A percentile compares a stretch with the other conserved stretches of the same genome.
Evolutionary conservation across 169 alveolate species (phyloP).

Genomic region (Eimeria tenella): DNA sequence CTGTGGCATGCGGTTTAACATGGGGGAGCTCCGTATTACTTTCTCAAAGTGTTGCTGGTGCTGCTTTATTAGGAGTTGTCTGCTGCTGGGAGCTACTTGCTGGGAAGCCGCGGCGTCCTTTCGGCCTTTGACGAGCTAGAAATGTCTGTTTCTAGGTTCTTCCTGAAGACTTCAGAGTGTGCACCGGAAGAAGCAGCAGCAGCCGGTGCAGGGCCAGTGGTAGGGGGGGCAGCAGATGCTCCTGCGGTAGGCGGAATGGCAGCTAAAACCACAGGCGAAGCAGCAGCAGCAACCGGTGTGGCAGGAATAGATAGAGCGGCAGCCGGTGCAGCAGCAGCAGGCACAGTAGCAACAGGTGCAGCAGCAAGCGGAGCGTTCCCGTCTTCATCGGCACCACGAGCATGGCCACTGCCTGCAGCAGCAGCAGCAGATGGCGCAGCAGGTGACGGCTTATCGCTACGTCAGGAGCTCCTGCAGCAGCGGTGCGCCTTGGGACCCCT

Average conservation of each 20-base stretch:
- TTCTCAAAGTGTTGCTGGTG: neutral
- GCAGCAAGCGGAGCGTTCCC: neutral
- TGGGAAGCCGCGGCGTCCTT: conserved; percentile 66
- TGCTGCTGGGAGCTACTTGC: conserved; percentile 68
- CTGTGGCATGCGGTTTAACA: neutral
- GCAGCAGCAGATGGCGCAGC: conserved; percentile 9
- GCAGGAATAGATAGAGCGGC: conserved; percentile 3
- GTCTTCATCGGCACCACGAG: neutral
- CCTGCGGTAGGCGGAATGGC: neutral
- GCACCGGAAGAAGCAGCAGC: neutral
- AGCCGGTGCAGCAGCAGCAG: conserved; percentile 23
- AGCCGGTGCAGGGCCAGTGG: conserved; percentile 19
- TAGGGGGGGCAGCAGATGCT: neutral
- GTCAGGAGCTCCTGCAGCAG: conserved; percentile 56
- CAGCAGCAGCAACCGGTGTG: conserved; percentile 6
- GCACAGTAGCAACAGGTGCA: neutral
- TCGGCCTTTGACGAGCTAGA: conserved; percentile 73
- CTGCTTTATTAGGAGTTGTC: conserved; percentile 40
- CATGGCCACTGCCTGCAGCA: neutral
- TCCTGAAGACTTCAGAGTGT: conserved; percentile 44
- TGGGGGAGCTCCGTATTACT: neutral
- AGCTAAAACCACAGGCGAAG: neutral
- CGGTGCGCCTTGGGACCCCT: conserved; percentile 41
- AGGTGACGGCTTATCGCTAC: conserved; percentile 10
- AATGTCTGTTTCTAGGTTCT: conserved; percentile 73